Base-by-base conservation (phyloP, 345 rosid genomes). In the Populus simonii region DNA sequence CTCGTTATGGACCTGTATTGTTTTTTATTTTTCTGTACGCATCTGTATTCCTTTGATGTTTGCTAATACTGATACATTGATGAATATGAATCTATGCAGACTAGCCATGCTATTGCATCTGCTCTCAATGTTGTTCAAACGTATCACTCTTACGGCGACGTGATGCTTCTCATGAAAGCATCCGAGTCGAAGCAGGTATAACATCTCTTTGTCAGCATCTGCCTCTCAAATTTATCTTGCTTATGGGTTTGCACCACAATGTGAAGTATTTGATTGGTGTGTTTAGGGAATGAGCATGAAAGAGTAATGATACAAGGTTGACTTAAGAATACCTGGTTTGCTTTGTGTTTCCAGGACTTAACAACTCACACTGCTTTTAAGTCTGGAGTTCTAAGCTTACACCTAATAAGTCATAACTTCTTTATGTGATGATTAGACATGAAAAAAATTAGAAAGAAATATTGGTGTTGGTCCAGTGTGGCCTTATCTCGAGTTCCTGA, bases 101-200 rank as follows among this genome's bases (percentile, higher is more conserved):
- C 96, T 0, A 81, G 97, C 82, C 83, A 85, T 78, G 92, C 88
- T 51, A 88, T 96, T 80, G 94, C 95, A 31, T 79, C 86, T 77
- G 88, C 96, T 41, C 90, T 93, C 66, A 96, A 96, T 86, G 98
- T 89, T 77, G 87, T 86, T 43, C 96, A 89, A 83, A 93, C 99
- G 63, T 85, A 84, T 59, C 99, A 96, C 88, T 93, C 99, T 71
- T 93, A 83, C 73, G 99, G 94, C 36, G 99, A 96, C 79, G 63
- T 93, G 73, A 87, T 93, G 96, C 93, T 96, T 75, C 90, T 91
- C 33, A 80, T 68, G 80, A 86, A 76, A 88, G 99, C 99, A 69
- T 76, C 91, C 31, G 83, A 92, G 68, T 78, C 80, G 67, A 84
- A 87, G 76, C 86, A 89, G 89, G 99, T 93, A 75, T 68, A 78